These are phyloP conservation scores for Coemansia reversa DNA, from an alignment of 192 early-diverging fungal genomes.

Conservation along the genomic window DNA sequence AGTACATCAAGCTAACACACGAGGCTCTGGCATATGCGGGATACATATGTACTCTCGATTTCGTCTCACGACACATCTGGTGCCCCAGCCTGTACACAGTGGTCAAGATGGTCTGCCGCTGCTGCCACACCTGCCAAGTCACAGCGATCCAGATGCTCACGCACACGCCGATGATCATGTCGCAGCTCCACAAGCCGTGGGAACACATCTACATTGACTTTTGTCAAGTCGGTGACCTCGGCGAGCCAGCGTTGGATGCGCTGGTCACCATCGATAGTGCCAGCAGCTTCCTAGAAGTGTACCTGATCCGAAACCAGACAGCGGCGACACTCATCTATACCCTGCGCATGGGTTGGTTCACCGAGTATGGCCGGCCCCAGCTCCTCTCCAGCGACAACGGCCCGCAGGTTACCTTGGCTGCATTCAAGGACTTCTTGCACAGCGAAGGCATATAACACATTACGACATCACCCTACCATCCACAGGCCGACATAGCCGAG, in stretches of 20 bases:
- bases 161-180: slow-evolving; percentile 9
- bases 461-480: neutral
- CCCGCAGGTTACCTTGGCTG: slow-evolving; percentile 1
- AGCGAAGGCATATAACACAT: neutral
- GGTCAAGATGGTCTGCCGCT: neutral
- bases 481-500: slow-evolving; percentile 23
- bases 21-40: slow-evolving; percentile 11
- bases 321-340: neutral
- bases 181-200: neutral
- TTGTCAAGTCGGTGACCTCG: slow-evolving; percentile 9
- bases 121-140: slow-evolving; percentile 24
- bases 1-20: neutral
- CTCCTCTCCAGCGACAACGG: slow-evolving; percentile 31
- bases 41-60: neutral
- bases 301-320: slow-evolving; percentile 9
- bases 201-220: slow-evolving; percentile 34
- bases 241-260: slow-evolving; percentile 7
- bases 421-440: slow-evolving; percentile 4
- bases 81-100: neutral
- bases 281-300: slow-evolving; percentile 12
- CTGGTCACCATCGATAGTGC: neutral
- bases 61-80: neutral
- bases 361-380: neutral
- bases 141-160: slow-evolving; percentile 8
- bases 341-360: slow-evolving; percentile 10